Conservation (phyloP, 2,329 filamentous ascomycete genomes). For the Fusarium succisae region DNA sequence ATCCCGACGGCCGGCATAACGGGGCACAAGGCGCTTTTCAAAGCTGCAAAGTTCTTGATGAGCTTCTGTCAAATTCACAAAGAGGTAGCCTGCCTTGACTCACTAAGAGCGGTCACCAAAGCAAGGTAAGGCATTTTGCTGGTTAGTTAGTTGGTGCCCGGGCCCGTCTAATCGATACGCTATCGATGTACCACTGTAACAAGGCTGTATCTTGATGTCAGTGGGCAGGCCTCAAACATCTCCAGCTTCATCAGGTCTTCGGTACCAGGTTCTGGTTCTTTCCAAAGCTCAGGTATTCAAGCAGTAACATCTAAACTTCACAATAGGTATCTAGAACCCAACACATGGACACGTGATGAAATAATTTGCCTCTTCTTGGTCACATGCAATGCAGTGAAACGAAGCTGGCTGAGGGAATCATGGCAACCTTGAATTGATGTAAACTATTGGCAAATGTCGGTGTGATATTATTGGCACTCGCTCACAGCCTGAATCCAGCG, state of each 20-base stretch:
- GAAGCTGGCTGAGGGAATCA: neutral
- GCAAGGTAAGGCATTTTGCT: neutral
- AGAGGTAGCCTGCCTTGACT: constrained; percentile 27
- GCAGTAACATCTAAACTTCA: neutral
- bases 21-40: constrained; percentile 20
- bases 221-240: constrained; percentile 13
- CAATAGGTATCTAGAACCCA: neutral
- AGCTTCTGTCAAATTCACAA: constrained; percentile 11
- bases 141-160: neutral
- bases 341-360: constrained; percentile 28
- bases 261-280: neutral
- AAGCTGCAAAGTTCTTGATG: constrained; percentile 7
- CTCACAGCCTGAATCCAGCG: constrained; percentile 23
- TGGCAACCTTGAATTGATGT: constrained; percentile 18
- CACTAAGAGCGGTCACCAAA: constrained; percentile 27
- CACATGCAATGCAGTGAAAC: constrained; percentile 24
- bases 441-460: constrained; percentile 41
- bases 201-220: constrained; percentile 7
- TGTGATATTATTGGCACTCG: constrained; percentile 33
- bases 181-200: constrained; percentile 15
- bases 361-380: constrained; percentile 24
- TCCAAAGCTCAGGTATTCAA: neutral
- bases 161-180: constrained; percentile 15
- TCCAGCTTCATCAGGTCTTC: neutral
- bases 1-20: constrained; percentile 23